Percentiles rank a stretch among this genome's conserved stretches.
These are phyloP conservation scores for Colletotrichum chlorophyti DNA, from an alignment of 2,329 filamentous ascomycete genomes.

Conservation along the genomic window DNA sequence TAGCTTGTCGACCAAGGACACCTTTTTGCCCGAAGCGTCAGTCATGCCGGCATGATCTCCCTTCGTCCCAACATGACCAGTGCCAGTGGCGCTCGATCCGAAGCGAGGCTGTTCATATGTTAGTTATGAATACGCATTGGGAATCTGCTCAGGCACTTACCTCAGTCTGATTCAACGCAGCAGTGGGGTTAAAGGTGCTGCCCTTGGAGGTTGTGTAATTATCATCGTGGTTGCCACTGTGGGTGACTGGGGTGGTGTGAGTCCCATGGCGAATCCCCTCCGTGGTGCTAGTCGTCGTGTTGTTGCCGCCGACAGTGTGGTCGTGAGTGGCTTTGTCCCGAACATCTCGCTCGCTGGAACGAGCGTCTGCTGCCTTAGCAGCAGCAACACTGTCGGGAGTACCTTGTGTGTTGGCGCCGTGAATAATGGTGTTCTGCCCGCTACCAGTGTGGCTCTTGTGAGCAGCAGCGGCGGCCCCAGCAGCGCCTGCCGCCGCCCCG, in stretches of 20 bases:
- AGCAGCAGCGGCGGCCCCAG: background rate
- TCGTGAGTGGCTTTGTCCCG: background rate
- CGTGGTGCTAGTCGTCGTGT: background rate
- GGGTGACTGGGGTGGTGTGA: too few species aligned
- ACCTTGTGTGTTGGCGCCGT: background rate
- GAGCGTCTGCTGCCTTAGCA: background rate
- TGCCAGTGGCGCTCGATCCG: background rate
- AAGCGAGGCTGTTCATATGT: background rate
- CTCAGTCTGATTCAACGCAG: background rate
- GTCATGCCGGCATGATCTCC: background rate
- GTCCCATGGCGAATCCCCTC: constrained; percentile 15
- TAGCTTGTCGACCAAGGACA: constrained; percentile 31
- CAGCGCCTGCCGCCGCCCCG: background rate
- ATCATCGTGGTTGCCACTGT: background rate
- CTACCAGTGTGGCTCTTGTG: constrained; percentile 1
- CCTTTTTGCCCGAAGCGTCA: constrained; percentile 22
- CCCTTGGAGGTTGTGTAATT: constrained; percentile 3
- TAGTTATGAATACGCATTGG: background rate
- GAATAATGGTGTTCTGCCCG: background rate
- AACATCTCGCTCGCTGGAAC: background rate
- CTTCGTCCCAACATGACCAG: background rate
- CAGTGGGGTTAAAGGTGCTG: background rate
- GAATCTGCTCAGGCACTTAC: background rate
- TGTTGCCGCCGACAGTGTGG: constrained; percentile 6
- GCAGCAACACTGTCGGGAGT: background rate